Base-by-base conservation (phyloP, 352 stramenopile species). In the Pythium oligandrum region DNA sequence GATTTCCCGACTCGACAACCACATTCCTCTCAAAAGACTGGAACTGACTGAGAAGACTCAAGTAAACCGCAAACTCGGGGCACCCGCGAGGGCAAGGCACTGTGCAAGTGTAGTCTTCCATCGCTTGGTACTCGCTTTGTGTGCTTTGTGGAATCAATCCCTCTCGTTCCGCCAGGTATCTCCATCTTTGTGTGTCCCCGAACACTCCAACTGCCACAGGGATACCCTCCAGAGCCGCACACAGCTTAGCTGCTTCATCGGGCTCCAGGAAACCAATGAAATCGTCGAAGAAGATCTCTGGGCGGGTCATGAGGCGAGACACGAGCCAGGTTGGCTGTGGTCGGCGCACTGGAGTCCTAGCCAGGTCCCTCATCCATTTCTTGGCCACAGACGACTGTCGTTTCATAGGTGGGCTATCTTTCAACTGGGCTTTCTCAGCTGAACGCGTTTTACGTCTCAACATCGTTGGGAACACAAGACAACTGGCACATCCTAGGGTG, bases 41-140 rank as follows among this genome's bases (percentile, higher is more conserved):
- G 3, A 70, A 42, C 38, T 86, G 72, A 9, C 45, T 63, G 44
- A 63, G 59, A 10, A 80, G 53, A 57, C 61, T 83, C 48, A 80
- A 38, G 48, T 84, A 86, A 6, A 75, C 57, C 3, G 30, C 44
- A 2, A 86, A 37, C 12, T 60, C 59, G 4, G 26, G 34, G 39
- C 71, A 76, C 4, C 57, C 66, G 4, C 12, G 12, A 11, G 3
- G 42, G 12, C 53, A 59, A 3, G 26, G 6, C 35, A 58, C 43
- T 4, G 55, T 68, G 31, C 51, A 43, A 17, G 51, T 57, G 40
- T 26, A 26, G 17, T 26, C 17, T 26, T 26, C 17, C 17, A 48
- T 48, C 9, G 43, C 9, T 30, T 31, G 9, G 9, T 48, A 30
- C 43, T 31, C 9, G 17, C 43, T 11, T 30, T 48, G 9, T 48